These are phyloP conservation scores for Austroboletus olivaceoglutinosus DNA, from an alignment of 1,284 basidiomycete species.

Conservation along the genomic window DNA sequence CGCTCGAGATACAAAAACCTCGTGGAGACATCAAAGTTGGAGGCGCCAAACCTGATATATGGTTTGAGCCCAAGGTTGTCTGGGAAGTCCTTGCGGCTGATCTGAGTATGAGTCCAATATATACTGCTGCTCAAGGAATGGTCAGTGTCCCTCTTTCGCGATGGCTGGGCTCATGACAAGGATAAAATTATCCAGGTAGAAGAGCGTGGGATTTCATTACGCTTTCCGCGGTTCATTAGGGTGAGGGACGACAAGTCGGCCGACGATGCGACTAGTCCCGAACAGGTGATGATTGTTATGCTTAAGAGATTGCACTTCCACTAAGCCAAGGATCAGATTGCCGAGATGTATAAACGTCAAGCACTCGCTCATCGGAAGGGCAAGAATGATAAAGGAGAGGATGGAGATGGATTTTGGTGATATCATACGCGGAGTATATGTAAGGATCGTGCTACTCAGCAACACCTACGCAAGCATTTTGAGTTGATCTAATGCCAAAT, in stretches of 20 bases:
- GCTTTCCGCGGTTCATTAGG: conserved; percentile 93
- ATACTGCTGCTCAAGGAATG: conserved; percentile 94
- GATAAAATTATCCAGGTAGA: conserved; percentile 56
- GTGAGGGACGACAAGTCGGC: conserved; percentile 91
- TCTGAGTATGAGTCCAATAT: conserved; percentile 93
- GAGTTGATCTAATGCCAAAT: neutral
- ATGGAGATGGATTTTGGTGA: conserved; percentile 88
- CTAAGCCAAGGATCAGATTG: conserved; percentile 58
- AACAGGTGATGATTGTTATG: conserved; percentile 60
- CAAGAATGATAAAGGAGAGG: conserved; percentile 68
- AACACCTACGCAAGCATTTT: conserved; percentile 6
- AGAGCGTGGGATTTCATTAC: conserved; percentile 87
- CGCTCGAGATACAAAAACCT: conserved; percentile 67
- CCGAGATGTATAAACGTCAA: conserved; percentile 94
- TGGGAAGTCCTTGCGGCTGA: conserved; percentile 99
- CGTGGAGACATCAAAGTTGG: conserved; percentile 83
- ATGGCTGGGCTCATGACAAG: neutral
- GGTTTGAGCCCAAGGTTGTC: conserved; percentile 93
- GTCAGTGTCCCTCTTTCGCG: conserved; percentile 48
- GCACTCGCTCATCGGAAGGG: conserved; percentile 70
- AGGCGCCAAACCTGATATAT: conserved; percentile 89
- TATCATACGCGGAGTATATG: conserved; percentile 16
- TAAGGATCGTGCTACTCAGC: conserved; percentile 13
- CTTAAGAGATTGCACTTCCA: conserved; percentile 3
- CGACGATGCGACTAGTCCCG: conserved; percentile 89